phyloP scores from a whole-genome alignment of 345 rosid genomes.

The Eutrema japonicum region DNA sequence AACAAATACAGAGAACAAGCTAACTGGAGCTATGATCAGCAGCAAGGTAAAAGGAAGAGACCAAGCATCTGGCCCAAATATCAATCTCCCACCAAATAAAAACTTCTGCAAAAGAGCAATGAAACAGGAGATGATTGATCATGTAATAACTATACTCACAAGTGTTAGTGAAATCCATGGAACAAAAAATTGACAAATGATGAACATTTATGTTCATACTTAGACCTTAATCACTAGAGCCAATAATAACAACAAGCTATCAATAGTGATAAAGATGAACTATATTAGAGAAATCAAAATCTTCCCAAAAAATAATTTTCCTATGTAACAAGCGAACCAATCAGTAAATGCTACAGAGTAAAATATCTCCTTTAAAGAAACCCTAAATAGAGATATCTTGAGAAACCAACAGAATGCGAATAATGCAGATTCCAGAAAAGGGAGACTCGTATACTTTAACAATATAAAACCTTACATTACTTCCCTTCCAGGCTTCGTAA shows the following conservation, averaged over 20 bases:
- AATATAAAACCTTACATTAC: slow-evolving; percentile 62
- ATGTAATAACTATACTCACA: background rate
- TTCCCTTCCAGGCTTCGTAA: slow-evolving; percentile 83
- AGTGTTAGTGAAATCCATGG: too few relatives aligned
- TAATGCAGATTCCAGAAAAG: slow-evolving; percentile 5
- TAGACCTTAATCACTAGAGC: background rate
- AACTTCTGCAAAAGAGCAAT: slow-evolving; percentile 61
- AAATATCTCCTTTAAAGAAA: background rate
- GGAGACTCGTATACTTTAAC: background rate
- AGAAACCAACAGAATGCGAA: slow-evolving; percentile 28
- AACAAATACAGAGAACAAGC: slow-evolving; percentile 78
- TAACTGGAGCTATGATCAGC: slow-evolving; percentile 70
- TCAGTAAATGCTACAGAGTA: background rate
- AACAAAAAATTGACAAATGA: background rate
- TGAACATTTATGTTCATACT: background rate
- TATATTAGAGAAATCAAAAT: background rate
- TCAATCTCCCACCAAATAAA: slow-evolving; percentile 84
- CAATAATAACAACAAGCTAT: background rate
- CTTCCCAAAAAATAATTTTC: background rate
- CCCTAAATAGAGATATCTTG: background rate
- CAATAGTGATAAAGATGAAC: background rate
- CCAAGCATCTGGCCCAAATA: slow-evolving; percentile 94
- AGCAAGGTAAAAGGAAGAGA: slow-evolving; percentile 76
- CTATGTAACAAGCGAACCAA: background rate
- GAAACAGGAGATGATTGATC: slow-evolving; percentile 17